These are phyloP conservation scores for Dothideomycetidae sp. DNA, from an alignment of 2,329 filamentous ascomycete genomes.

Conservation along the genomic window DNA sequence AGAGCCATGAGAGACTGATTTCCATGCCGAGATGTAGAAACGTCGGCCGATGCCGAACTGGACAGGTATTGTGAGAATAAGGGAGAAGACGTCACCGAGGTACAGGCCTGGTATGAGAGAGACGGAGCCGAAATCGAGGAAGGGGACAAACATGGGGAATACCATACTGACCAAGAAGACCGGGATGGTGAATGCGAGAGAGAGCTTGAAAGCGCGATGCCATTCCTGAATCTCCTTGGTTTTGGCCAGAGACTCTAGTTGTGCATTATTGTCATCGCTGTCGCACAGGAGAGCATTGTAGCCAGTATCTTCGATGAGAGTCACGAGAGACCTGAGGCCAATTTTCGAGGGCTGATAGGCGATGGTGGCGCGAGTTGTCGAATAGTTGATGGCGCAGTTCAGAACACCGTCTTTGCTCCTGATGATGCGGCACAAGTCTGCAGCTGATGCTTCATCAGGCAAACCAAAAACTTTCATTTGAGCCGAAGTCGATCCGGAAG, in stretches of 20 bases:
- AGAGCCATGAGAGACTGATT: constrained; percentile 75
- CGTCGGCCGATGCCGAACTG: constrained; percentile 93
- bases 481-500: constrained; percentile 42
- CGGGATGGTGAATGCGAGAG: constrained; percentile 68
- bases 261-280: constrained; percentile 88
- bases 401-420: constrained; percentile 53
- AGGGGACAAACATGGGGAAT: constrained; percentile 68
- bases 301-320: constrained; percentile 64
- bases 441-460: constrained; percentile 56
- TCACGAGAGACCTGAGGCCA: constrained; percentile 71
- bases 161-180: constrained; percentile 91
- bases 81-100: constrained; percentile 73
- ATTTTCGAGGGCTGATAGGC: constrained; percentile 56
- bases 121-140: constrained; percentile 61
- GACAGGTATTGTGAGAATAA: constrained; percentile 75
- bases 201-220: constrained; percentile 66
- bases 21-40: constrained; percentile 88
- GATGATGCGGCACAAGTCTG: constrained; percentile 55
- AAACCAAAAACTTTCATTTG: constrained; percentile 78
- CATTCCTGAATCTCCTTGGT: constrained; percentile 93
- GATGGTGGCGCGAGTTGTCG: constrained; percentile 60
- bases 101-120: constrained; percentile 59
- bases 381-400: constrained; percentile 58
- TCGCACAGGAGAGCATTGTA: constrained; percentile 85
- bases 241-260: constrained; percentile 89